phyloP scores from a whole-genome alignment of 192 early-diverging fungal genomes.

The Phycomyces blakesleeanus region DNA sequence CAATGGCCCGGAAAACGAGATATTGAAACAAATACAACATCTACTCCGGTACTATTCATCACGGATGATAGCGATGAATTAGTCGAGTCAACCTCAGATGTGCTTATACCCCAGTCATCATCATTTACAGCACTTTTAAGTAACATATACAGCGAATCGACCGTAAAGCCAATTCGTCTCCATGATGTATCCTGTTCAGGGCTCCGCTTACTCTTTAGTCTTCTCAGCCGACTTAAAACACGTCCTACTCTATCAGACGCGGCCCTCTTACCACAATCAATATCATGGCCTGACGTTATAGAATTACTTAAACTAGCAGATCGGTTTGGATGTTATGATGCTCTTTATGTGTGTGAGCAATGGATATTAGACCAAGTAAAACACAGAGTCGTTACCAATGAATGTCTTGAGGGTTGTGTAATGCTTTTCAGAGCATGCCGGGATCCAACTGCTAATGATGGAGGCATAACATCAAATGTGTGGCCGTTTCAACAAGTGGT shows the following conservation, averaged over 20 bases:
- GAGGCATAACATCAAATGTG: not conserved
- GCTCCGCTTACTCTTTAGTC: not conserved
- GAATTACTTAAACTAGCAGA: conserved; percentile 6
- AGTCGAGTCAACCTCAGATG: not conserved
- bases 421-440: not conserved
- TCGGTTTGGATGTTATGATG: not conserved
- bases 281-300: not conserved
- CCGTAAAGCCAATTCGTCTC: not conserved
- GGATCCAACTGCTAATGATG: not conserved
- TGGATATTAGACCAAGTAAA: conserved; percentile 1
- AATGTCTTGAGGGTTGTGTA: not conserved
- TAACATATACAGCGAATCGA: not conserved
- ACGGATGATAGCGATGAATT: not conserved
- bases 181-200: conserved; percentile 4
- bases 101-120: not conserved
- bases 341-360: not conserved
- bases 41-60: not conserved
- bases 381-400: not conserved
- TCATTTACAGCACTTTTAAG: conserved; percentile 9
- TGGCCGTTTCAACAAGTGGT: not conserved
- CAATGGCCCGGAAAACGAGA: not conserved
- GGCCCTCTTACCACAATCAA: not conserved
- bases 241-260: not conserved
- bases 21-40: not conserved
- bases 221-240: not conserved